Conservation (phyloP, 257 asterid species). For the Primulina eburnea region DNA sequence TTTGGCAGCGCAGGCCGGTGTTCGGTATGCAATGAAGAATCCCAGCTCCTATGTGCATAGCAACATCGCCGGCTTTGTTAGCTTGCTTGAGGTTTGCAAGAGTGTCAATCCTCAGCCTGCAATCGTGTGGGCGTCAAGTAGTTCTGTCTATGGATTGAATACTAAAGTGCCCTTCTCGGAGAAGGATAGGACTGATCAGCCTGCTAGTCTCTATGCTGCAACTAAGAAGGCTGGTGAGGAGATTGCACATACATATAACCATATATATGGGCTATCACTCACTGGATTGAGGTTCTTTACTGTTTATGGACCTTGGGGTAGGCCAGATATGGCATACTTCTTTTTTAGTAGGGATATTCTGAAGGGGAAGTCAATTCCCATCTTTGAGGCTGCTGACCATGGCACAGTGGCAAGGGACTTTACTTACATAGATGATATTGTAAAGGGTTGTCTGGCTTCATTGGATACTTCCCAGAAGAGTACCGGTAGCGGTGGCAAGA, state of each 20-base stretch:
- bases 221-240: conserved; percentile 31
- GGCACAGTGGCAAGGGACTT: conserved; percentile 32
- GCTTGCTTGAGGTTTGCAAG: conserved; percentile 27
- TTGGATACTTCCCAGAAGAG: conserved; percentile 36
- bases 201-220: conserved; percentile 31
- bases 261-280: conserved; percentile 24
- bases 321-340: conserved; percentile 33
- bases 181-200: conserved; percentile 26
- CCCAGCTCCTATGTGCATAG: conserved; percentile 31
- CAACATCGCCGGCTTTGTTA: conserved; percentile 29
- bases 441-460: conserved; percentile 32
- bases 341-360: conserved; percentile 24
- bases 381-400: conserved; percentile 18
- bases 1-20: conserved; percentile 32
- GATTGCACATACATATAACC: conserved; percentile 30
- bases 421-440: conserved; percentile 40
- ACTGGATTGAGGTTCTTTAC: conserved; percentile 32
- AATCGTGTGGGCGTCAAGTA: conserved; percentile 29
- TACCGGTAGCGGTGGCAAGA: conserved; percentile 40
- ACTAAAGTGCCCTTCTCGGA: conserved; percentile 28
- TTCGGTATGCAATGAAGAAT: conserved; percentile 31
- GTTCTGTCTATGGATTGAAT: conserved; percentile 31
- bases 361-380: conserved; percentile 26
- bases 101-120: conserved; percentile 30
- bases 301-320: conserved; percentile 33